Conservation (phyloP, 2,329 filamentous ascomycete species). For the Ophiostoma novo-ulmi region DNA sequence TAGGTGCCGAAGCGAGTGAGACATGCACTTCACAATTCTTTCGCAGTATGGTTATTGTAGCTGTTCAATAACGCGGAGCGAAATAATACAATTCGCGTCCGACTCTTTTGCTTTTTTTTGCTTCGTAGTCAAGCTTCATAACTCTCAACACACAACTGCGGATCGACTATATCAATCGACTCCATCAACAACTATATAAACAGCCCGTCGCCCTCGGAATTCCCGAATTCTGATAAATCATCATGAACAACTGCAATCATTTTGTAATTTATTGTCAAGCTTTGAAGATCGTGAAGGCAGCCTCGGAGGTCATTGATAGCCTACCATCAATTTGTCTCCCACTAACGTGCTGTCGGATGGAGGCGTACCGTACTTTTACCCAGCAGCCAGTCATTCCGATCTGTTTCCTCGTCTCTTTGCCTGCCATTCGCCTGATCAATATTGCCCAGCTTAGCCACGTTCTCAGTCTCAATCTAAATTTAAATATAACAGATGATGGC, state of each 20-base stretch:
- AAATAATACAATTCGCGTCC: not conserved
- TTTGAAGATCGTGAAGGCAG: too few relatives aligned
- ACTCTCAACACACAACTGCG: not conserved
- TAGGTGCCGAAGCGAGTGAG: not conserved
- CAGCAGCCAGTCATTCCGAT: not conserved
- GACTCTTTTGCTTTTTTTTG: not conserved
- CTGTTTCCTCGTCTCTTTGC: not conserved
- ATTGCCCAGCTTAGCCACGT: not conserved
- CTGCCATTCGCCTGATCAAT: not conserved
- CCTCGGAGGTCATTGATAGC: not conserved
- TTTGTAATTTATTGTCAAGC: not conserved
- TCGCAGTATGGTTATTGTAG: not conserved
- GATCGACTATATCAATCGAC: not conserved
- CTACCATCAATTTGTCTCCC: not conserved
- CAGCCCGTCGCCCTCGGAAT: not conserved
- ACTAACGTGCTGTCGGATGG: not conserved
- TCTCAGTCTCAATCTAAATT: not conserved
- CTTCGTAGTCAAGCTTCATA: not conserved
- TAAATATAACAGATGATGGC: not conserved
- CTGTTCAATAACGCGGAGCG: not conserved
- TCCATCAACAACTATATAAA: not conserved
- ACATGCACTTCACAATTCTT: not conserved
- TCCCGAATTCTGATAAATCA: not conserved
- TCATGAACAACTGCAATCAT: too few relatives aligned
- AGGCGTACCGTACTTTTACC: not conserved